Evolutionary conservation across 805 yeast genomes (phyloP), one percentile per base, ranked within the genome.

Genomic region (Pichia pseudocactophila): DNA sequence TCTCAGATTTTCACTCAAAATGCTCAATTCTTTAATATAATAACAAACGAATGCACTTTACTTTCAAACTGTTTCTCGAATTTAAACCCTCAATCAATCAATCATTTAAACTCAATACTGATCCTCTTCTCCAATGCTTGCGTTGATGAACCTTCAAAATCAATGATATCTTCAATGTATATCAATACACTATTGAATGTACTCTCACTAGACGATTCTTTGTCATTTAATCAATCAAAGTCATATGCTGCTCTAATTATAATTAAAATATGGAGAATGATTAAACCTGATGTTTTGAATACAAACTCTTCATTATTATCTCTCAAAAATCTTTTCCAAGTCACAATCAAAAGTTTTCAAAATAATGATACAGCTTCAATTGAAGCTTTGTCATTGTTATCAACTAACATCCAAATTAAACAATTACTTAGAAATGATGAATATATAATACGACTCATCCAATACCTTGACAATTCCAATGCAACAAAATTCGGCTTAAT

Each of bases 181-280:
- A 45, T 68, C 30, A 53, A 58, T 4, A 50, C 73, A 0, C 53
- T 78, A 9, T 12, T 42, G 3, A 38, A 42, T 16, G 34, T 37
- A 15, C 28, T 42, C 6, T 7, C 27, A 7, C 17, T 35, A 3
- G 16, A 41, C 5, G 18, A 16, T 3, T 11, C n/a, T 15, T 12
- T 20, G 22, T 4, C 8, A 3, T 28, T 26, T 4, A 13, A 22
- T n/a, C 42, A 42, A 22, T 20, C 30, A 13, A 42, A 30, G 30
- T 42, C 42, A 19, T 42, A 42, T 25, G 45, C 45, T n/a, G 64
- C 72, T 0, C 52, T 77, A 31, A 71, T 72, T 3, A 51, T 76
- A n/a, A 59, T 76, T 7, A 80, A 80, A 54, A 57, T 76, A 2
- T 78, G 83, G 83, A 69, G 70, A 39, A 66, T 70, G 42, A 57